phyloP scores from a whole-genome alignment of 768 basidiomycete genomes.

The Serendipita sp. region DNA sequence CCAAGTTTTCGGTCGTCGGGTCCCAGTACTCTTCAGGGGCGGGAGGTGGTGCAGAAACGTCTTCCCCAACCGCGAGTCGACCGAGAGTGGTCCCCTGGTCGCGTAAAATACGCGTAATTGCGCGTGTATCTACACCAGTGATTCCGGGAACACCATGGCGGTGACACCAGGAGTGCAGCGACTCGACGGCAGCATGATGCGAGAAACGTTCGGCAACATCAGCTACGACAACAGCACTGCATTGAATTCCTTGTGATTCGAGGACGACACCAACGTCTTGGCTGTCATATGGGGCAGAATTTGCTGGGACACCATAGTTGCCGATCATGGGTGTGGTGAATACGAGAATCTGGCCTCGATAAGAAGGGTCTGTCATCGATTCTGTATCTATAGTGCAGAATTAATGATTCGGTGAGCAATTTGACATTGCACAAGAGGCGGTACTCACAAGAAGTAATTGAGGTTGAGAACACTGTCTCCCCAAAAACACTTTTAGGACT shows the following conservation, averaged over 20 bases:
- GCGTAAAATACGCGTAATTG: slow-evolving; percentile 82
- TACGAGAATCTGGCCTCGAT: slow-evolving; percentile 93
- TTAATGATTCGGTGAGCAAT: slow-evolving; percentile 11
- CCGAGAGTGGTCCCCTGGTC: slow-evolving; percentile 97
- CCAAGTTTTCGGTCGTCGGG: slow-evolving; percentile 79
- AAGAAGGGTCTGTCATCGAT: slow-evolving; percentile 99
- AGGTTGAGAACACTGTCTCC: slow-evolving; percentile 97
- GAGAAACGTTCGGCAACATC: slow-evolving; percentile 93
- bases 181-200: slow-evolving; percentile 88
- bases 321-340: slow-evolving; percentile 98
- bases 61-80: slow-evolving; percentile 67
- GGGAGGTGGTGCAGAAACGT: slow-evolving; percentile 46
- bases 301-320: slow-evolving; percentile 90
- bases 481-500: slow-evolving; percentile 75
- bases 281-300: slow-evolving; percentile 52
- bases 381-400: slow-evolving; percentile 62
- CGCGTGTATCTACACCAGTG: slow-evolving; percentile 94
- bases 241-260: slow-evolving; percentile 81
- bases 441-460: slow-evolving; percentile 85
- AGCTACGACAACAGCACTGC: slow-evolving; percentile 80
- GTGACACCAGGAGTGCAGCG: slow-evolving; percentile 82
- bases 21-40: slow-evolving; percentile 72
- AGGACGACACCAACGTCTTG: slow-evolving; percentile 75
- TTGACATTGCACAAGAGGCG: slow-evolving; percentile 6
- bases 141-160: slow-evolving; percentile 83